Base-by-base conservation (phyloP, 169 alveolate genomes). In the Babesia caballi region DNA sequence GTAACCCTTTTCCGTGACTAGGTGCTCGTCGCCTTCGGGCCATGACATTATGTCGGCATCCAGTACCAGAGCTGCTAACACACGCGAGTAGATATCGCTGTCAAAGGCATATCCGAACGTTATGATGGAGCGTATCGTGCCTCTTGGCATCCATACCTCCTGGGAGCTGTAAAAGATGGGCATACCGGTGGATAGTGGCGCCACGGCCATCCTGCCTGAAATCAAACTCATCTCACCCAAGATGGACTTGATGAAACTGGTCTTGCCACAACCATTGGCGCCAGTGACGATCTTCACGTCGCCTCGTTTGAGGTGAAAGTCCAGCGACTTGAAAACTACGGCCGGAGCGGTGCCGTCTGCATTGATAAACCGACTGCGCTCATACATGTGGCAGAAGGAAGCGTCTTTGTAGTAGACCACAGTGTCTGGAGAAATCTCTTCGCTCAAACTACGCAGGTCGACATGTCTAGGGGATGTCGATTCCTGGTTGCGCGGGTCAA, bases 181-280 rank as follows among this genome's bases (percentile, higher is more conserved):
- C 78, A 50, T 67, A 33, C 78, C 78, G n/a, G 58, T 21, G 42
- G 68, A 36, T 19, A 67, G 36, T 19, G 78, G 66, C n/a, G 78
- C 65, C 52, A 67, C 78, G 2, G 78, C 67, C 78, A 67, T 67
- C 7, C 68, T 67, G 1, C 78, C 78, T 0, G 78, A 67, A 4
- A 53, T 53, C 66, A 67, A 27, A 32, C 38, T 53, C 65, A 67
- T 50, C 38, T 67, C 78, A 32, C 78, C 78, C 5, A 67, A 67
- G 23, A 53, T 38, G 15, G 78, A 50, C 49, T 67, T 67, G 15
- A 67, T 52, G 44, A 67, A 53, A 28, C 68, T 52, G 11, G 67
- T 67, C 56, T 67, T 67, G 12, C 78, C 78, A 25, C 58, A 41
- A 15, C 68, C 78, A 25, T 50, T 57, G 50, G 27, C 30, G 23